A percentile compares a stretch with the other conserved stretches of the same genome.
Conservation (phyloP, 345 rosid genomes). For the Hibiscus trionum region DNA sequence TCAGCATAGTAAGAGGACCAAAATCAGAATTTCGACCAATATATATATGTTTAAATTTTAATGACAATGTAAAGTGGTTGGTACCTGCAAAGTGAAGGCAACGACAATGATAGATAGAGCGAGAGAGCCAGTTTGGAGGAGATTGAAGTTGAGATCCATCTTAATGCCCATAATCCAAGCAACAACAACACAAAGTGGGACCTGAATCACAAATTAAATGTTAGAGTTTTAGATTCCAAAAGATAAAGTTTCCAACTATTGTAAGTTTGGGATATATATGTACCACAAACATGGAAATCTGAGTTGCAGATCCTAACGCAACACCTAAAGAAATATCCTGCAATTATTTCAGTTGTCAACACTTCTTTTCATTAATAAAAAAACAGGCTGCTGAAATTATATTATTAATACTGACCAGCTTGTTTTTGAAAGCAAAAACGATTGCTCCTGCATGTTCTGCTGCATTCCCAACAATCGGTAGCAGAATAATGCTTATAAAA, state of each 20-base stretch:
- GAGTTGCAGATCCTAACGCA: conserved; percentile 90
- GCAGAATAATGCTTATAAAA: conserved; percentile 40
- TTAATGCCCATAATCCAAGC: conserved; percentile 70
- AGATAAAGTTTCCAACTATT: too few species aligned
- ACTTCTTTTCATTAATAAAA: neutral
- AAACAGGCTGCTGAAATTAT: neutral
- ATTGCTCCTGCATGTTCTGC: conserved; percentile 98
- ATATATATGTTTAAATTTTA: neutral
- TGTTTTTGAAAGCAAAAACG: conserved; percentile 90
- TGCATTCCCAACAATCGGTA: conserved; percentile 93
- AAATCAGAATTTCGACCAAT: neutral
- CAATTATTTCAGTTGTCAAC: conserved; percentile 4
- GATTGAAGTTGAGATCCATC: conserved; percentile 84
- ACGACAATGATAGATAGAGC: conserved; percentile 57
- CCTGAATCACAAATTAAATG: conserved; percentile 25
- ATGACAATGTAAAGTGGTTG: too few species aligned
- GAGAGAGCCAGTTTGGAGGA: conserved; percentile 73
- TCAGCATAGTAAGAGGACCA: too few species aligned
- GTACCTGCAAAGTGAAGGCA: conserved; percentile 76
- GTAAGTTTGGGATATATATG: conserved; percentile 7
- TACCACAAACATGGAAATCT: conserved; percentile 82
- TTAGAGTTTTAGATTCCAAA: neutral
- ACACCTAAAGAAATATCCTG: conserved; percentile 86
- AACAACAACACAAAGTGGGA: conserved; percentile 57
- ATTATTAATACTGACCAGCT: conserved; percentile 39